phyloP scores from a whole-genome alignment of 2,329 filamentous ascomycete species.

The Teratosphaeria viscida region DNA sequence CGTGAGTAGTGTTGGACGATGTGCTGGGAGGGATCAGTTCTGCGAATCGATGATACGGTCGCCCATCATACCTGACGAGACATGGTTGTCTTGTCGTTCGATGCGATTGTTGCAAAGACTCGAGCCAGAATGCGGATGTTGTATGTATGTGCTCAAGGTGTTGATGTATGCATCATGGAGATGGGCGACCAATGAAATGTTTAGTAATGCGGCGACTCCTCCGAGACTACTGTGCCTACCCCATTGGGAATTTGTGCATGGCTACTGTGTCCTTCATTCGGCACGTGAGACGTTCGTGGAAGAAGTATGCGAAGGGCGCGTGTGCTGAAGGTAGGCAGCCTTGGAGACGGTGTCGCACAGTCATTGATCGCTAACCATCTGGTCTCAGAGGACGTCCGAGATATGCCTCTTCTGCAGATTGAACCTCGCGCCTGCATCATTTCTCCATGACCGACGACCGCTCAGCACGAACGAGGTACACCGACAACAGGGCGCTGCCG shows the following conservation, averaged over 20 bases:
- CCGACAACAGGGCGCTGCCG: background rate
- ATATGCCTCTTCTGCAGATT: slow-evolving; percentile 23
- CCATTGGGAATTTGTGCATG: background rate
- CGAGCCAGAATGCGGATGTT: background rate
- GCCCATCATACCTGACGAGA: slow-evolving; percentile 14
- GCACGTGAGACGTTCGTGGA: background rate
- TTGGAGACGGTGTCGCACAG: background rate
- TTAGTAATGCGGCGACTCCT: background rate
- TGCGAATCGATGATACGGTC: background rate
- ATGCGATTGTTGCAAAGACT: background rate
- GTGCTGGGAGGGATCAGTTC: slow-evolving; percentile 10
- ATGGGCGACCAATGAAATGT: background rate
- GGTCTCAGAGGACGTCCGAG: slow-evolving; percentile 8
- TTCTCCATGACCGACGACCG: background rate
- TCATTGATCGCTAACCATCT: background rate
- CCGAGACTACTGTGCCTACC: background rate
- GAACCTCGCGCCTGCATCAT: background rate
- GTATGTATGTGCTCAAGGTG: background rate
- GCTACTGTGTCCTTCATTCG: background rate
- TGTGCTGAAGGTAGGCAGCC: slow-evolving; percentile 14
- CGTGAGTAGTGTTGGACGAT: slow-evolving; percentile 41
- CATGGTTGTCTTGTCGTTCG: slow-evolving; percentile 6
- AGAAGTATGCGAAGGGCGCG: slow-evolving; percentile 20
- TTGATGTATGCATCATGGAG: background rate
- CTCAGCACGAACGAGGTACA: background rate